Conservation (phyloP, 805 yeast species). For the Starmerella asiatica region DNA sequence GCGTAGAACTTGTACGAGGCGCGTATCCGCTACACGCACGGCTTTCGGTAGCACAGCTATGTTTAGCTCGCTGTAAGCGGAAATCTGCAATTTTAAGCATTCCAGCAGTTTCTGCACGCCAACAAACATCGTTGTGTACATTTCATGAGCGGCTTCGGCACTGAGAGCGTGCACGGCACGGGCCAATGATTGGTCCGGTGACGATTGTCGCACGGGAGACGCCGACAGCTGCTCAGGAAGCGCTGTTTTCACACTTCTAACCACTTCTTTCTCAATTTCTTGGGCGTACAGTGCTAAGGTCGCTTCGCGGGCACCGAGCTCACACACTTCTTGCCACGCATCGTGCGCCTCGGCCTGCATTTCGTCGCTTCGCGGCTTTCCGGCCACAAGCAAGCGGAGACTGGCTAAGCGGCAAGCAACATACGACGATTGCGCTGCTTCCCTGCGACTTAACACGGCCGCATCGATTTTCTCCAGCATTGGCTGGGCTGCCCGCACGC, state of each 20-base stretch:
- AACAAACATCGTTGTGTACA: slow-evolving; percentile 33
- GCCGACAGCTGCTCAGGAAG: slow-evolving; percentile 35
- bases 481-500: slow-evolving; percentile 38
- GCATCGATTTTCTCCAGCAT: slow-evolving; percentile 38
- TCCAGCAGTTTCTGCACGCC: slow-evolving; percentile 1
- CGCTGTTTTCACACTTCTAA: slow-evolving; percentile 50
- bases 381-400: slow-evolving; percentile 1
- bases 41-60: slow-evolving; percentile 45
- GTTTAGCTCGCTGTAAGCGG: slow-evolving; percentile 44
- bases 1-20: slow-evolving; percentile 63
- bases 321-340: neutral
- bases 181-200: slow-evolving; percentile 23
- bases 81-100: slow-evolving; percentile 36
- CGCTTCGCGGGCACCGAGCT: slow-evolving; percentile 34
- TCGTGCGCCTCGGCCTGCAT: neutral
- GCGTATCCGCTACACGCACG: slow-evolving; percentile 52
- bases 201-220: neutral
- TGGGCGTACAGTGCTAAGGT: slow-evolving; percentile 59
- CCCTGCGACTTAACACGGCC: slow-evolving; percentile 8
- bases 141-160: slow-evolving; percentile 59
- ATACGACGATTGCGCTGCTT: neutral
- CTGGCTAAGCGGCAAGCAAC: slow-evolving; percentile 2
- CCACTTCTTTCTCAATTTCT: slow-evolving; percentile 53
- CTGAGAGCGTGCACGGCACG: slow-evolving; percentile 48
- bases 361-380: neutral